Evolutionary conservation across 768 basidiomycete genomes (phyloP), one percentile per base, ranked within the genome.

Genomic region (Mycena kentingensis): DNA sequence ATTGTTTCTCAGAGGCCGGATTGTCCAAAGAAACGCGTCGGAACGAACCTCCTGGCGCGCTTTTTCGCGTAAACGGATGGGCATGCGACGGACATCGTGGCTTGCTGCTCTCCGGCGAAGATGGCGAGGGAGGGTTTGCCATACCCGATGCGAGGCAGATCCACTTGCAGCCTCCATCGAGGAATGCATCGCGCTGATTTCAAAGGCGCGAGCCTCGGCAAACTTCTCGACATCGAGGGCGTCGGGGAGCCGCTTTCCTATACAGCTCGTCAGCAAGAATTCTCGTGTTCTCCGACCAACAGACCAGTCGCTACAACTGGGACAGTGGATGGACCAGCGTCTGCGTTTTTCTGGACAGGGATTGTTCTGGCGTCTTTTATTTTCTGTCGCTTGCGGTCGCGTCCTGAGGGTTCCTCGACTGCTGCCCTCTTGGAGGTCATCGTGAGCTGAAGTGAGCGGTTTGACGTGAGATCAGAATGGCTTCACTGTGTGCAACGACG

Each of bases 71-170:
- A 98, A 74, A 16, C 89, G 79, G n/a, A 81, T 67, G 2, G 96
- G 96, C 26, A 99, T 91, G 11, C 95, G 84, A 4, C 93, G 85
- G 21, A 93, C 85, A 68, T 98, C 89, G 68, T 98, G 96, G 63
- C 92, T 94, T 2, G 97, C 96, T 11, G 96, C 96, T 63, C 96
- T 78, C 38, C 96, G 80, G 25, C 97, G 82, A 21, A 99, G 78
- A 69, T 94, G 91, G 16, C 96, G 82, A 11, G 96, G 96, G 6
- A 98, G 79, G 10, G 88, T 85, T 69, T 99, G 96, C 85, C 95
- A 99, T 4, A 85, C 90, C 52, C 94, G 78, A 50, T 89, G 85
- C 0, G 88, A 90, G 15, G 87, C 80, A 59, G 78, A 80, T 7
- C 77, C 76, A 49, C 91, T 94, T 31, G 92, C 87, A 28, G 76